These are phyloP conservation scores for Pseudopyricularia cyperi DNA, from an alignment of 2,329 filamentous ascomycete genomes.

Conservation along the genomic window DNA sequence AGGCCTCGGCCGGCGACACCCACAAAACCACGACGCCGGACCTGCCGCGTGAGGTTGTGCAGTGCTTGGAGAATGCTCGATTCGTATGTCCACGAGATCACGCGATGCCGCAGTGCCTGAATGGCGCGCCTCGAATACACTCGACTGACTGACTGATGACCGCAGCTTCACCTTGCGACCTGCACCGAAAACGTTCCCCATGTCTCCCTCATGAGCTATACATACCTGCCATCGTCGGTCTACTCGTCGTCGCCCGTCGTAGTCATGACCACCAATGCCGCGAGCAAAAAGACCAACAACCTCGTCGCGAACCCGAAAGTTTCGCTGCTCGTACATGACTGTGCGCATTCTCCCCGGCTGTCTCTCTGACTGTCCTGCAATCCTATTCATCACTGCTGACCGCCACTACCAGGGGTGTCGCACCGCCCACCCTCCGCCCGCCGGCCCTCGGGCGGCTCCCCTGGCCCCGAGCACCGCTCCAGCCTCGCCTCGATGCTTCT, in stretches of 20 bases:
- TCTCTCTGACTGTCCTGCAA: neutral
- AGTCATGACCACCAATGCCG: slow-evolving; percentile 81
- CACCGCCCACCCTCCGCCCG: slow-evolving; percentile 72
- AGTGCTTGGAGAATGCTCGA: slow-evolving; percentile 85
- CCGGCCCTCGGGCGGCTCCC: slow-evolving; percentile 46
- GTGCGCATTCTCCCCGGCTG: slow-evolving; percentile 18
- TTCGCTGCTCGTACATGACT: slow-evolving; percentile 93
- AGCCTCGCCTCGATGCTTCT: slow-evolving; percentile 73
- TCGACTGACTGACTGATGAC: neutral
- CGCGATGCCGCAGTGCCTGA: too few relatives aligned
- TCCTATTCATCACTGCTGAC: neutral
- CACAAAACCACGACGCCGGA: slow-evolving; percentile 55
- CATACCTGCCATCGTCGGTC: slow-evolving; percentile 73
- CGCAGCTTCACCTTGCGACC: slow-evolving; percentile 86
- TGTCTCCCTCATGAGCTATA: slow-evolving; percentile 98
- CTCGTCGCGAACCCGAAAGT: slow-evolving; percentile 75
- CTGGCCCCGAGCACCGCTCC: slow-evolving; percentile 47
- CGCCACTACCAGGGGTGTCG: slow-evolving; percentile 54
- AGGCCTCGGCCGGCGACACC: slow-evolving; percentile 60
- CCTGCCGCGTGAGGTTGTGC: slow-evolving; percentile 73
- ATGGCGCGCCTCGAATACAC: too few relatives aligned
- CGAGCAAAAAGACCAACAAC: slow-evolving; percentile 70
- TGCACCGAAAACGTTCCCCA: slow-evolving; percentile 74
- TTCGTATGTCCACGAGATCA: slow-evolving; percentile 52
- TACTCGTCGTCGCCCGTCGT: slow-evolving; percentile 65